Evolutionary conservation across 1,139 yeast genomes (phyloP), one percentile per base, ranked within the genome.

Genomic region (Pichia norvegensis): DNA sequence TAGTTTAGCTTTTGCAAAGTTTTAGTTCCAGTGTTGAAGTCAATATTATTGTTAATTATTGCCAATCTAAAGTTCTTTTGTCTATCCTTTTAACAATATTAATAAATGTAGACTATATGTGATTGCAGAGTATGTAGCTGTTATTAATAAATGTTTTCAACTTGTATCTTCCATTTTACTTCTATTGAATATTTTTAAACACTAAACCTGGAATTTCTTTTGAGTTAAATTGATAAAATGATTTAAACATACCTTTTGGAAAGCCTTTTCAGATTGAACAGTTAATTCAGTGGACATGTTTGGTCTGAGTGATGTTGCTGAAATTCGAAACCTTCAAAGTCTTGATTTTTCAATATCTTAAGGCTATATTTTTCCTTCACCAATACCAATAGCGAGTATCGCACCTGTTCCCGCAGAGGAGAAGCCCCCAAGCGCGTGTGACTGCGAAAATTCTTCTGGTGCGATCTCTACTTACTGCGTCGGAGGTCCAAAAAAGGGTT

Each of bases 201-300:
- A 10, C 4, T 22, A 19, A 22, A 10, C 20, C 17, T 39, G 19
- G 17, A 17, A 17, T 13, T n/a, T 22, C 4, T 7, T 29, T 33
- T n/a, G n/a, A n/a, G n/a, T n/a, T n/a, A n/a, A 23, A 25, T 9
- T 9, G 9, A 16, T 7, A 25, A n/a, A 21, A 19, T 14, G 19
- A 33, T 17, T 19, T 13, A 17, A 43, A 76, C 94, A 72, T 79
- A 85, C 95, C 95, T 92, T 94, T 85, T 92, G 98, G 96, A 84
- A 92, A 86, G 98, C 98, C 80, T 95, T 92, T 83, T 94, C 98
- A 72, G 97, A 85, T 85, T 92, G 99, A 79, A 94, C 99, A 74
- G 96, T 88, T 80, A 92, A 88, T 85, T 92, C 99, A 76, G 97
- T 85, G 74, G 97, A 95, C 97, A 92, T 92, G 78, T 78, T 77